Evolutionary conservation across 2,329 filamentous ascomycete genomes (phyloP), one percentile per base, ranked within the genome.

Genomic region (Aspergillus amoenus): DNA sequence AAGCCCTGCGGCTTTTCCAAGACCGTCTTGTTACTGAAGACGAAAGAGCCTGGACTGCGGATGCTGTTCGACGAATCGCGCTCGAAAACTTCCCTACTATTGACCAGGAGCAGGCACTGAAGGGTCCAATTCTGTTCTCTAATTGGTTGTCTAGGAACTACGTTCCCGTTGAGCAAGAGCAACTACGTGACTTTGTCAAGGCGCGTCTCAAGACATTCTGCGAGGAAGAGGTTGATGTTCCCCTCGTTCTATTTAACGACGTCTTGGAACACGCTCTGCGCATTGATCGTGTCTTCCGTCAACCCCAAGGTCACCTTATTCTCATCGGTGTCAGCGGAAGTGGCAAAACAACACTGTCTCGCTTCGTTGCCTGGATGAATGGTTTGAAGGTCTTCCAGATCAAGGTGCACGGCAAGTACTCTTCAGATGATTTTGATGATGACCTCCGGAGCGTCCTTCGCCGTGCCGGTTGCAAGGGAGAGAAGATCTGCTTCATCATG

Each of bases 401-500:
- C 83, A 99, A 99, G 81, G 94, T 99, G 0, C 94, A 99, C 69
- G 94, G 94, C 63, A 97, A 93, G 72, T 99, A 99, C 77, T 97
- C 94, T 15, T 90, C 90, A 2, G 94, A 97, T 72, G 94, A 99
- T 77, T 99, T 99, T 70, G 94, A 99, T 70, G 95, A 99, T 57
- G 94, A 99, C 74, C 81, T 99, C 37, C 86, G 95, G 63, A 93
- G 93, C 70, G 94, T 99, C 8, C 85, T 99, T 41, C 88, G 94
- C 45, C 86, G 94, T 56, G 95, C 91, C 66, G 94, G 94, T 61
- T 97, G 93, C 80, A 97, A 97, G 80, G 94, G 94, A 37, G 94
- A 99, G 74, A 97, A 97, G 81, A 96, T 99, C 48, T 99, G 95
- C 78, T 99, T 99, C 81, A 97, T 99, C 79, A 97, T 99, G 93